A percentile compares a stretch with the other conserved stretches of the same genome.
Conservation (phyloP, 352 stramenopile species). For the Phytophthora multivora region DNA sequence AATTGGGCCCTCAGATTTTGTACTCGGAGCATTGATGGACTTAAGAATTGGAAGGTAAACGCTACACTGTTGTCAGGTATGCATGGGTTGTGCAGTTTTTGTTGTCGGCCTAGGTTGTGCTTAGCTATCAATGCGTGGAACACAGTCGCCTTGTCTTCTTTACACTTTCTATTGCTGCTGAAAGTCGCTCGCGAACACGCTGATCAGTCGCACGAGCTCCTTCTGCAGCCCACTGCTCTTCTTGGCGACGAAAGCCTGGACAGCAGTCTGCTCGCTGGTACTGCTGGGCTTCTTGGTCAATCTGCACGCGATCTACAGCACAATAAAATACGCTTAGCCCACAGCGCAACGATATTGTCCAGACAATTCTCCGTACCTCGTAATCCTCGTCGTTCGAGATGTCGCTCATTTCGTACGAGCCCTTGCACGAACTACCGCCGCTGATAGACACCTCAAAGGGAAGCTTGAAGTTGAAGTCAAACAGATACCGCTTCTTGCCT, state of each 20-base stretch:
- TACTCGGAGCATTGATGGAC: slow-evolving; percentile 21
- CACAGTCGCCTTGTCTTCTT: slow-evolving; percentile 15
- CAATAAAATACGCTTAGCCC: too few relatives aligned
- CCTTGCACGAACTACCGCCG: slow-evolving; percentile 57
- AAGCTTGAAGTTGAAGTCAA: slow-evolving; percentile 85
- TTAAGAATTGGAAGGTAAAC: slow-evolving; percentile 3
- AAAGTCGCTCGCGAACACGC: slow-evolving; percentile 66
- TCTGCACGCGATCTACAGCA: slow-evolving; percentile 58
- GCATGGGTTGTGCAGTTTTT: slow-evolving; percentile 15
- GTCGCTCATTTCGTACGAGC: slow-evolving; percentile 77
- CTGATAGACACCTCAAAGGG: slow-evolving; percentile 69
- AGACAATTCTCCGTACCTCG: slow-evolving; percentile 50
- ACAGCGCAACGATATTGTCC: too few relatives aligned
- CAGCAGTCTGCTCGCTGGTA: slow-evolving; percentile 41
- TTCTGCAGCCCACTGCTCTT: slow-evolving; percentile 60
- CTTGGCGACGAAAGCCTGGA: slow-evolving; percentile 59
- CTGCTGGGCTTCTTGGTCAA: slow-evolving; percentile 58
- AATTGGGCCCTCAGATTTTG: slow-evolving; percentile 47
- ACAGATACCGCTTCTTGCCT: slow-evolving; percentile 89
- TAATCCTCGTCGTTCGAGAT: slow-evolving; percentile 90
- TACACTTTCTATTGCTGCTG: slow-evolving; percentile 61
- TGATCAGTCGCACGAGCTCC: slow-evolving; percentile 66
- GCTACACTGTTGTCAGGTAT: slow-evolving; percentile 8
- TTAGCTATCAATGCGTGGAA: slow-evolving; percentile 7
- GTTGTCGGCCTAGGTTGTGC: slow-evolving; percentile 5